Conservation (phyloP, 805 yeast species). For the Kodamaea fukazawae region DNA sequence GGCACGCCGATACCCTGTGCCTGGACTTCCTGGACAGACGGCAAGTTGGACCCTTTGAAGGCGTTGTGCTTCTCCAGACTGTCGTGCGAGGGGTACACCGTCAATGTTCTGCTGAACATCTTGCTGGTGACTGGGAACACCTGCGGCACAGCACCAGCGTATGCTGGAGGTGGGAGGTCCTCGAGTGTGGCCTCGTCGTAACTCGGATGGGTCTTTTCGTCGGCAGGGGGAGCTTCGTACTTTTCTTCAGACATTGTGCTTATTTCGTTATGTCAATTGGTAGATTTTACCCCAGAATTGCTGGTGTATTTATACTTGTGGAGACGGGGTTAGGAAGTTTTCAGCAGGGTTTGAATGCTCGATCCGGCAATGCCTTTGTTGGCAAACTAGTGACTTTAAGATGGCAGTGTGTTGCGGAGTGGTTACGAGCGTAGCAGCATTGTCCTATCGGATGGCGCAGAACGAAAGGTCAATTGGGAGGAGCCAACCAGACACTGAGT, state of each 20-base stretch:
- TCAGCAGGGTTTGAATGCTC: too few relatives aligned
- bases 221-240: background rate
- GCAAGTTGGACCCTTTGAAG: background rate
- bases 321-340: too few relatives aligned
- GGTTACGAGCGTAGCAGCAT: too few relatives aligned
- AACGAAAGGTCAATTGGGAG: too few relatives aligned
- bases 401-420: too few relatives aligned
- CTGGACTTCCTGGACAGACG: slow-evolving; percentile 2
- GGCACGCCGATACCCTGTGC: slow-evolving; percentile 4
- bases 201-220: slow-evolving; percentile 1
- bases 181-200: background rate
- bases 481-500: too few relatives aligned
- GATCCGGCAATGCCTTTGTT: too few relatives aligned
- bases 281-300: too few relatives aligned
- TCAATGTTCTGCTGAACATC: slow-evolving; percentile 1
- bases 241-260: background rate
- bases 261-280: too few relatives aligned
- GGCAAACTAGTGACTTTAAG: too few relatives aligned
- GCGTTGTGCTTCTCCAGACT: slow-evolving; percentile 1
- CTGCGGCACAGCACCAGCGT: slow-evolving; percentile 1
- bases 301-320: too few relatives aligned
- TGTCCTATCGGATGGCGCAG: too few relatives aligned
- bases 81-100: slow-evolving; percentile 3
- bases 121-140: background rate
- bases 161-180: slow-evolving; percentile 1